These are phyloP conservation scores for Entomortierella parvispora DNA, from an alignment of 192 early-diverging fungal species.

Conservation along the genomic window DNA sequence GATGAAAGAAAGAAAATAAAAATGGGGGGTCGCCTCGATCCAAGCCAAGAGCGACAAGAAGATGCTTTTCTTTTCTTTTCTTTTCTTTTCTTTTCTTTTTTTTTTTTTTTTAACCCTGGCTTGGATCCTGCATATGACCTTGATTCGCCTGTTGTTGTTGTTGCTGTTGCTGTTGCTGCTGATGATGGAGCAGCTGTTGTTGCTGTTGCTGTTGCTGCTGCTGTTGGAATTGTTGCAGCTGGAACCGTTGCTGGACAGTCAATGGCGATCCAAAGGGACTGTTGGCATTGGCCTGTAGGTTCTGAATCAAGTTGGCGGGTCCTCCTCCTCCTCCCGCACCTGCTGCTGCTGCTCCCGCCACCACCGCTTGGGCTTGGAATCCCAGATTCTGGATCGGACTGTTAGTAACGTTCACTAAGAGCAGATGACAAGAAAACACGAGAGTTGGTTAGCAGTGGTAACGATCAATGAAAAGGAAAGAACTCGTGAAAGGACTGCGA, in stretches of 20 bases:
- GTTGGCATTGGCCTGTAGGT: slow-evolving; percentile 5
- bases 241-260: slow-evolving; percentile 26
- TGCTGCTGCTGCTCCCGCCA: too few species aligned
- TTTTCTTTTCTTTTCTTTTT: too few species aligned
- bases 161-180: slow-evolving; percentile 34
- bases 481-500: neutral
- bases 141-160: slow-evolving; percentile 22
- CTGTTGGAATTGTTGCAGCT: slow-evolving; percentile 22
- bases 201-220: slow-evolving; percentile 26
- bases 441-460: neutral
- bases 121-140: slow-evolving; percentile 25
- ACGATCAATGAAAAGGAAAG: too few species aligned
- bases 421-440: slow-evolving; percentile 1
- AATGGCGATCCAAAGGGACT: slow-evolving; percentile 19
- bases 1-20: too few species aligned
- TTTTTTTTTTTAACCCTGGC: slow-evolving; percentile 9
- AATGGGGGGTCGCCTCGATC: too few species aligned
- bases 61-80: too few species aligned
- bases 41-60: too few species aligned
- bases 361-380: slow-evolving; percentile 15
- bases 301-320: slow-evolving; percentile 12
- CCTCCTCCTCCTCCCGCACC: neutral
- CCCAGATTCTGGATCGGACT: slow-evolving; percentile 35
- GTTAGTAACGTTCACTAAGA: slow-evolving; percentile 11
- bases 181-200: slow-evolving; percentile 32